A percentile compares a stretch with the other conserved stretches of the same genome.
These are phyloP conservation scores for Trametes sanguinea DNA, from an alignment of 768 basidiomycete species.

Conservation along the genomic window DNA sequence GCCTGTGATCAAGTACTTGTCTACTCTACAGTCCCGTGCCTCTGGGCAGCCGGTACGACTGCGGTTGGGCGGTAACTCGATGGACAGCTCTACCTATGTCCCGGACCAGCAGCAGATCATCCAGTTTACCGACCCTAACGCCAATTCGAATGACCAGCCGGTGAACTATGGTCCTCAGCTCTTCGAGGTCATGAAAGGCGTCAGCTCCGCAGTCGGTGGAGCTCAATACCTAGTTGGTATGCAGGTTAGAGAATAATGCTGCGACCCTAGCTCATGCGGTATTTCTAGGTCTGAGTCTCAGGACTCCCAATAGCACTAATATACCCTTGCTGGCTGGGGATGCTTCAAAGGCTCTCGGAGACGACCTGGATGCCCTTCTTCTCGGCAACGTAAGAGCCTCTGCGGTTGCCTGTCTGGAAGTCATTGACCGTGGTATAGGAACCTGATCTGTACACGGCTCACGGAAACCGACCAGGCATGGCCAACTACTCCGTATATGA, in stretches of 20 bases:
- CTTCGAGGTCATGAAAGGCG: conserved; percentile 47
- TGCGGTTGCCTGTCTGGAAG: background rate
- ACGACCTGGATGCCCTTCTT: conserved; percentile 46
- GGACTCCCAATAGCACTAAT: conserved; percentile 41
- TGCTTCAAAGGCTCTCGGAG: conserved; percentile 41
- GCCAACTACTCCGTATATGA: conserved; percentile 49
- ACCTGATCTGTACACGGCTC: conserved; percentile 59
- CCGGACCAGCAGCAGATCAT: conserved; percentile 45
- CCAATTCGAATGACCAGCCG: conserved; percentile 48
- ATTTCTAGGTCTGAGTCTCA: conserved; percentile 44
- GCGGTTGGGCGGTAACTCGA: conserved; percentile 52
- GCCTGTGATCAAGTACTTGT: conserved; percentile 60
- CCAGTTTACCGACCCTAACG: conserved; percentile 36
- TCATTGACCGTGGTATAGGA: conserved; percentile 37
- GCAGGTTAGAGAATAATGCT: conserved; percentile 1
- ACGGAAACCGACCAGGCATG: conserved; percentile 42
- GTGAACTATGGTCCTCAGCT: conserved; percentile 49
- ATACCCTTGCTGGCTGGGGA: conserved; percentile 36
- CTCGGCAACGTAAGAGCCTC: conserved; percentile 49
- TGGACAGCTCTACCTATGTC: conserved; percentile 46
- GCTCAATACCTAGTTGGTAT: conserved; percentile 38
- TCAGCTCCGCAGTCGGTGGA: conserved; percentile 34
- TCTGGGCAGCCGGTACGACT: conserved; percentile 44
- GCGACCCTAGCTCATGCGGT: conserved; percentile 16
- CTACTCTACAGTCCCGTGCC: conserved; percentile 51